These are phyloP conservation scores for Psilocybe azurescens DNA, from an alignment of 768 basidiomycete species.

Conservation along the genomic window DNA sequence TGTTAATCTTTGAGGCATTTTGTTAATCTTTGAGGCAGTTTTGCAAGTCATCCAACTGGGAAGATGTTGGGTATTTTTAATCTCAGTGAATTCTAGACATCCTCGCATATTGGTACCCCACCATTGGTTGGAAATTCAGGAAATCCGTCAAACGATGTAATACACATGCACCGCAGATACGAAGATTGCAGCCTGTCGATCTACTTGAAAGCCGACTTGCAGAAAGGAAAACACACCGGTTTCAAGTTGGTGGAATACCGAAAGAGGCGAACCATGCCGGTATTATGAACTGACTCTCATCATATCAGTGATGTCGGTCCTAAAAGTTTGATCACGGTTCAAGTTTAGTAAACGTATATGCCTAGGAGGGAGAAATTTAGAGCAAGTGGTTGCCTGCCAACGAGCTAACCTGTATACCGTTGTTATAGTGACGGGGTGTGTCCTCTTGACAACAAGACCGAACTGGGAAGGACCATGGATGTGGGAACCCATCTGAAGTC, in stretches of 20 bases:
- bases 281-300: not conserved
- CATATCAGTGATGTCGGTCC: not conserved
- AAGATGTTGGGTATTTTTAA: not conserved
- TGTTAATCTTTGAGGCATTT: not conserved
- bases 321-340: not conserved
- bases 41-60: not conserved
- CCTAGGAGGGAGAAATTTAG: slow-evolving; percentile 3
- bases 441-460: slow-evolving; percentile 8
- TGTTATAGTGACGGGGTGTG: not conserved
- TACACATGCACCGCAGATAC: not conserved
- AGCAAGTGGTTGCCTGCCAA: slow-evolving; percentile 13
- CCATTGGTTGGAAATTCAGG: not conserved
- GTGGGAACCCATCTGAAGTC: slow-evolving; percentile 1
- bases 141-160: not conserved
- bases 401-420: not conserved
- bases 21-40: not conserved
- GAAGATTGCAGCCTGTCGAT: not conserved
- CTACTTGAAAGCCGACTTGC: not conserved
- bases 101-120: not conserved
- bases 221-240: not conserved
- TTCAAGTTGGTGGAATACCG: not conserved
- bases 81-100: not conserved
- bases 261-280: not conserved
- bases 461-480: not conserved
- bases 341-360: slow-evolving; percentile 4